These are phyloP conservation scores for Heterobasidion irregulare DNA, from an alignment of 1,284 basidiomycete genomes.

Conservation along the genomic window DNA sequence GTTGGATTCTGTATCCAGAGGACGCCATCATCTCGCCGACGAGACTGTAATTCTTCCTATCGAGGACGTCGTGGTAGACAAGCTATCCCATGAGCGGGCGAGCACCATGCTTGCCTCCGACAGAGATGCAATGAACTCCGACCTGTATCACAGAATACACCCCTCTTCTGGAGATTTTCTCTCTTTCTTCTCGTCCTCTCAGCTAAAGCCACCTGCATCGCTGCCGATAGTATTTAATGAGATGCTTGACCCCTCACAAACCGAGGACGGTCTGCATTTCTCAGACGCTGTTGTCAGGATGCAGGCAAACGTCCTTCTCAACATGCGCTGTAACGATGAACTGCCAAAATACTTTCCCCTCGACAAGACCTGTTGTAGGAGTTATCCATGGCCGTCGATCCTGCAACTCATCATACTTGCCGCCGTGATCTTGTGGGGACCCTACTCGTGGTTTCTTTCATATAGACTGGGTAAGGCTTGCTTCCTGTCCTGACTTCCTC, in stretches of 20 bases:
- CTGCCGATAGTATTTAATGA: constrained; percentile 74
- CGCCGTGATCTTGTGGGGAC: constrained; percentile 47
- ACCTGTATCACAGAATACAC: constrained; percentile 63
- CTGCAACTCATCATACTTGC: constrained; percentile 55
- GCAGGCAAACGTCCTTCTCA: constrained; percentile 78
- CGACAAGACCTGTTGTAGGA: constrained; percentile 78
- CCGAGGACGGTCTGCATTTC: constrained; percentile 81
- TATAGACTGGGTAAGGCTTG: constrained; percentile 24
- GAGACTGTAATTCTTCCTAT: constrained; percentile 71
- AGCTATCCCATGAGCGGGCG: constrained; percentile 56
- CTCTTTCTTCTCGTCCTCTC: constrained; percentile 20
- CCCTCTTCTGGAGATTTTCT: constrained; percentile 20
- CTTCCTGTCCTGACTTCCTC: constrained; percentile 1
- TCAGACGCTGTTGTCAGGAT: constrained; percentile 51
- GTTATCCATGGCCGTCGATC: constrained; percentile 60
- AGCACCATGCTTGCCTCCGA: constrained; percentile 65
- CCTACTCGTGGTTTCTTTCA: constrained; percentile 32
- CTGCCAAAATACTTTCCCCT: constrained; percentile 64
- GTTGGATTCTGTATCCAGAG: constrained; percentile 39
- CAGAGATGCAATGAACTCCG: constrained; percentile 84
- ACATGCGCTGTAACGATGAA: constrained; percentile 71
- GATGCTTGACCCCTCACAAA: constrained; percentile 66
- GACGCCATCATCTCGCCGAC: constrained; percentile 45
- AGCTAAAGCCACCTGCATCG: constrained; percentile 31
- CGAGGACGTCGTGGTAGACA: constrained; percentile 51